A percentile compares a stretch with the other conserved stretches of the same genome.
Evolutionary conservation across 768 basidiomycete species (phyloP).

Genomic region (Pulveroboletus ravenelii): DNA sequence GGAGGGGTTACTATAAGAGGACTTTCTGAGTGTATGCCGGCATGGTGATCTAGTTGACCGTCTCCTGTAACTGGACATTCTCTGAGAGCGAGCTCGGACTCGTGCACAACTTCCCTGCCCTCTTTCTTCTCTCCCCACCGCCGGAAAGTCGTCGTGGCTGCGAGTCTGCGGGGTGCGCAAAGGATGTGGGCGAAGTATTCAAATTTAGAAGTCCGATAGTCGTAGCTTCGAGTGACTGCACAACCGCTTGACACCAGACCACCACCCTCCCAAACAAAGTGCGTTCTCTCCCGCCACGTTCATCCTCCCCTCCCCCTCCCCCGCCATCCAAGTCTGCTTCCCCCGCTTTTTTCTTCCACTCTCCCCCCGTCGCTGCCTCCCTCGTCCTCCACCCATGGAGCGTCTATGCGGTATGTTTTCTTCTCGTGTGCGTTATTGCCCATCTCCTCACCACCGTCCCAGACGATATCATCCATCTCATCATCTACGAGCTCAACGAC

Average conservation of each 20-base stretch:
- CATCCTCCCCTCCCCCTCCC: background rate
- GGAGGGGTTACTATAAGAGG: constrained; percentile 48
- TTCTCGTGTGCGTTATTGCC: constrained; percentile 3
- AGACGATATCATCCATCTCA: constrained; percentile 67
- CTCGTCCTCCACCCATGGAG: constrained; percentile 41
- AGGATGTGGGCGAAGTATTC: constrained; percentile 23
- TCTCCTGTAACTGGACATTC: constrained; percentile 6
- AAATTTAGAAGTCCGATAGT: constrained; percentile 36
- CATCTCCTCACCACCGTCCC: constrained; percentile 6
- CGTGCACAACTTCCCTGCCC: background rate
- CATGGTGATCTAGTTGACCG: constrained; percentile 19
- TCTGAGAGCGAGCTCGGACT: background rate
- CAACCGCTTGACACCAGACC: constrained; percentile 32
- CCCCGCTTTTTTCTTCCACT: constrained; percentile 4
- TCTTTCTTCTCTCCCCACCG: background rate
- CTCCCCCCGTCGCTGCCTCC: background rate
- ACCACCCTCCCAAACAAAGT: constrained; percentile 33
- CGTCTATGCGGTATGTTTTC: constrained; percentile 59
- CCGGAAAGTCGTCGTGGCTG: constrained; percentile 10
- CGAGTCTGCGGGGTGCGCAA: constrained; percentile 30
- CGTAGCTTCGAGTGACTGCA: constrained; percentile 27
- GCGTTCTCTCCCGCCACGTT: constrained; percentile 6
- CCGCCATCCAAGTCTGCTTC: background rate
- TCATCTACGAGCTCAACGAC: constrained; percentile 68
- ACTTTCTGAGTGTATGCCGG: constrained; percentile 32